These are phyloP conservation scores for Talaromyces stipitatus DNA, from an alignment of 495 filamentous ascomycete genomes.

Conservation along the genomic window DNA sequence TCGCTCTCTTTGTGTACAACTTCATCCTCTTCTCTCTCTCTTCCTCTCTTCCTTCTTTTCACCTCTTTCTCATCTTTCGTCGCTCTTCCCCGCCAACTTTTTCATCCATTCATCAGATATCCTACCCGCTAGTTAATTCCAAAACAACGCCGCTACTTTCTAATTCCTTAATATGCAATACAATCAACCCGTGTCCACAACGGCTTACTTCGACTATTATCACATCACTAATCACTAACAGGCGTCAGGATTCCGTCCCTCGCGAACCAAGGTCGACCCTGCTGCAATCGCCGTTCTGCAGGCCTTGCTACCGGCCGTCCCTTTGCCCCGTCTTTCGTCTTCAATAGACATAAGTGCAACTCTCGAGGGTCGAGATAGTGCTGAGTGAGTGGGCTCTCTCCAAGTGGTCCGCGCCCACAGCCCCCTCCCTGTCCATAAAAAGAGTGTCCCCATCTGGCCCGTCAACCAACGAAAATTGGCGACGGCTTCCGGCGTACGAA, in stretches of 20 bases:
- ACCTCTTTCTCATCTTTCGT: background rate
- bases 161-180: background rate
- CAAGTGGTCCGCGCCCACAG: conserved; percentile 3
- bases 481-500: conserved; percentile 3
- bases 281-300: conserved; percentile 4
- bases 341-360: background rate
- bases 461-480: conserved; percentile 4
- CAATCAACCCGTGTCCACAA: background rate
- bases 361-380: background rate
- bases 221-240: conserved; percentile 16
- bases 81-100: background rate
- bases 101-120: background rate
- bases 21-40: background rate
- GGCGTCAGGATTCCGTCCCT: conserved; percentile 7
- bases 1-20: background rate
- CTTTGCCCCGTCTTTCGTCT: conserved; percentile 8
- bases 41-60: background rate
- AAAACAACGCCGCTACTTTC: background rate
- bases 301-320: conserved; percentile 1
- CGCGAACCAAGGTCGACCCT: conserved; percentile 4
- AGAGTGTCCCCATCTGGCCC: background rate
- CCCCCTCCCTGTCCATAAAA: background rate
- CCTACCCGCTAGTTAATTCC: background rate
- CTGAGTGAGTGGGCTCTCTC: background rate
- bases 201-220: background rate